Evolutionary conservation across 2,329 filamentous ascomycete species (phyloP), one percentile per base, ranked within the genome.

Genomic region (Epichloe hybrida): DNA sequence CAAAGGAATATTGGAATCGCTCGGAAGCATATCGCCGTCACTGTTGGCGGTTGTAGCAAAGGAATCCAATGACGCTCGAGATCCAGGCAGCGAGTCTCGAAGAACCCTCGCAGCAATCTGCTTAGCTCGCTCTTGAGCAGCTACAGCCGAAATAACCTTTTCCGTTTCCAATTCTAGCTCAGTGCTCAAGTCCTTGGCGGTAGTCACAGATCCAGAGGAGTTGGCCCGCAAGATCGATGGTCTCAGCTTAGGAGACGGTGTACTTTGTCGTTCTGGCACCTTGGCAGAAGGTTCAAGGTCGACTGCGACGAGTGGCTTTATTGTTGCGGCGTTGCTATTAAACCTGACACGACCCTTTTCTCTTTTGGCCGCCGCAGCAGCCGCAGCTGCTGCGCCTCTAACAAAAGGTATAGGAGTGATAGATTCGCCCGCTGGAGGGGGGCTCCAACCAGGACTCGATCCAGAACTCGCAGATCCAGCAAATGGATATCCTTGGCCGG

Each of bases 261-360:
- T 52, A 42, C 52, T 35, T 9, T 23, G 23, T 17, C 42, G 46
- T 39, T 52, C 50, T 9, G 41, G 36, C 23, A 39, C 13, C 38
- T 23, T 35, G 15, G 47, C 13, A 21, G 46, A 47, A 27, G 42
- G 23, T 36, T 45, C 50, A 34, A 54, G 50, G n/a, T 58, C 53
- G 43, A 50, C 46, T 23, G 53, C 49, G 9, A 55, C 49, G 11
- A 55, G 61, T 46, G 57, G 64, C 52, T 54, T 63, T 40, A 57
- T 63, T 20, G 58, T 61, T 17, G 58, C 68, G 31, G 70, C 68
- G 51, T 64, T 69, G 61, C 71, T 74, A 57, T 74, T 74, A 56
- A 74, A 74, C 6, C 72, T 66, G 31, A 74, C 72, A 31, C 72
- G 68, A 3, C 68, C 70, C 55, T 72, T 74, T 53, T 74, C 72